Base-by-base conservation (phyloP, 1,284 basidiomycete genomes). In the Puccinia coronata region DNA sequence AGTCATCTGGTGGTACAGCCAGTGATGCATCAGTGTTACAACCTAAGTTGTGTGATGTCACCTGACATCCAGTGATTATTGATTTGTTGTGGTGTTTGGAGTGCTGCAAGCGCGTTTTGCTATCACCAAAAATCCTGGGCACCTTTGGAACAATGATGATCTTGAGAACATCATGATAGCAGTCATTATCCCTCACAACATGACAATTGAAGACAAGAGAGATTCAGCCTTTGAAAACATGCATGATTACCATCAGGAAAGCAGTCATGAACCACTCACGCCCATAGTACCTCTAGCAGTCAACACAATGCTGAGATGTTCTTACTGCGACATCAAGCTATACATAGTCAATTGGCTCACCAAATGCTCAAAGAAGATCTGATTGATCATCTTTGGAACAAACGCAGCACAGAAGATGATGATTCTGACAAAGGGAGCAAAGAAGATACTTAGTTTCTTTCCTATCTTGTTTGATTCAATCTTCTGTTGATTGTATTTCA, bases 361-460 rank as follows among this genome's bases (percentile, higher is more conserved):
- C 36, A 12, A 8, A 59, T 39, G 39, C 71, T 74, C 51, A 25
- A 74, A n/a, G 25, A 59, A 14, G 47, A 74, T 59, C 2, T 74
- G 3, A 28, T 74, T n/a, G 34, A 74, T 23, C 71, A 74, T 23
- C 34, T 74, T 20, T 74, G 71, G 53, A 25, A 74, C 18, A 57
- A 41, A 25, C n/a, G 16, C 16, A 47, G 67, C 3, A 31, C 14
- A 31, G 43, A 70, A 25, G 47, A 69, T 47, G 25, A 31, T 9
- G 20, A 28, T 6, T 23, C 11, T n/a, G n/a, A n/a, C n/a, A n/a
- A n/a, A 3, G 34, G 47, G 2, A 23, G 18, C n/a, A 47, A 49
- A 47, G 65, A 69, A 11, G 41, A 47, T 12, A 20, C 11, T 39
- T 20, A 34, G 34, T 2, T n/a, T 59, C 16, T 59, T 14, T 9